Percentiles rank a stretch among this genome's conserved stretches.
Evolutionary conservation across 202 grass and related monocot genomes (phyloP).

Genomic region (Panicum virgatum): DNA sequence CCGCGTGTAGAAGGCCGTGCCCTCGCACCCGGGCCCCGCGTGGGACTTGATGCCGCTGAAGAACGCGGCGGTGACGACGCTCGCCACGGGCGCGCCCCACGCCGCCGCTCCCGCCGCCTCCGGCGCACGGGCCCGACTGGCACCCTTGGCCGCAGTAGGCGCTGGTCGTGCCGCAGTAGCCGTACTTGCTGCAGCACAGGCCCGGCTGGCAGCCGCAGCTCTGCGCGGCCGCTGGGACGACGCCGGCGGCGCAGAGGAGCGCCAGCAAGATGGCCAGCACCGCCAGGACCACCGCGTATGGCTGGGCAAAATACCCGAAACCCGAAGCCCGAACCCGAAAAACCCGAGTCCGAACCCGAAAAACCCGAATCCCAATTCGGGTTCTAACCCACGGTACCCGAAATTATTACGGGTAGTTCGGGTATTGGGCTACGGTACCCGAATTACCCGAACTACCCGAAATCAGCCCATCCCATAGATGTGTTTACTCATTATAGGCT

Average conservation of each 20-base stretch:
- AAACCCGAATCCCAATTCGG: too few species aligned
- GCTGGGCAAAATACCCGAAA: too few species aligned
- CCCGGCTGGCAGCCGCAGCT: background rate
- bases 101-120: background rate
- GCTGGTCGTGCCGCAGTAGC: background rate
- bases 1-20: constrained; percentile 59
- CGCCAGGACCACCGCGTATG: background rate
- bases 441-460: too few species aligned
- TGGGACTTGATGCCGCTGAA: constrained; percentile 58
- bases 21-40: constrained; percentile 43
- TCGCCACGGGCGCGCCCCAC: constrained; percentile 35
- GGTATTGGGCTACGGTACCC: too few species aligned
- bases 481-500: too few species aligned
- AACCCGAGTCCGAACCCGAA: too few species aligned
- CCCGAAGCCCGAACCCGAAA: too few species aligned
- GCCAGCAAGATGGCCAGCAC: background rate
- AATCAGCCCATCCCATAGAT: too few species aligned
- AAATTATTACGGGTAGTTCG: too few species aligned
- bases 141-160: background rate
- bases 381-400: too few species aligned
- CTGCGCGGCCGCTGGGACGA: background rate
- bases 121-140: background rate
- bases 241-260: background rate
- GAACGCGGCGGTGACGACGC: constrained; percentile 54
- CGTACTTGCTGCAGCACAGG: background rate